phyloP scores from a whole-genome alignment of 768 basidiomycete species.

The Hortiboletus campestris region DNA sequence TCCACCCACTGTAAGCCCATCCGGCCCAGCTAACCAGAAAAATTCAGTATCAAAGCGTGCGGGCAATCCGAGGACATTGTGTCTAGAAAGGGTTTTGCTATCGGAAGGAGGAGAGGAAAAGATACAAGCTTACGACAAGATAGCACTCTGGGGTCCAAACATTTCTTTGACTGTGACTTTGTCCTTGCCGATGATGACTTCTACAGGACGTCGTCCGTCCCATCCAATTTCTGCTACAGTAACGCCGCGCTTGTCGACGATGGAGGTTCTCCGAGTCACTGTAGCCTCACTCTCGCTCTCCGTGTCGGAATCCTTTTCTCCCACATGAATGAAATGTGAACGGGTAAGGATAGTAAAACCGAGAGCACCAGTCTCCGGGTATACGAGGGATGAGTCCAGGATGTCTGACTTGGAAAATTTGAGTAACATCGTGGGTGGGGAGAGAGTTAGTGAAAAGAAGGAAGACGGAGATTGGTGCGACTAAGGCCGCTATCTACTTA shows the following conservation, averaged over 20 bases:
- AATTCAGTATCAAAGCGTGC: conserved; percentile 63
- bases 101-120: background rate
- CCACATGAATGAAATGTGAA: conserved; percentile 29
- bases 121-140: conserved; percentile 46
- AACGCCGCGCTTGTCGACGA: conserved; percentile 42
- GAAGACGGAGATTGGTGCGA: too few relatives aligned
- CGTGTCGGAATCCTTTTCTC: conserved; percentile 28
- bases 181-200: conserved; percentile 51
- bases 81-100: conserved; percentile 32
- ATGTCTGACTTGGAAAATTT: conserved; percentile 59
- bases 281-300: conserved; percentile 26
- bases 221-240: conserved; percentile 49
- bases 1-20: conserved; percentile 48
- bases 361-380: conserved; percentile 48
- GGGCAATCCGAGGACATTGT: conserved; percentile 58
- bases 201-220: conserved; percentile 50
- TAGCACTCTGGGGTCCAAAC: conserved; percentile 54
- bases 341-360: conserved; percentile 51
- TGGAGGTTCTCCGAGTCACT: conserved; percentile 40
- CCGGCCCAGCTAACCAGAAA: conserved; percentile 56
- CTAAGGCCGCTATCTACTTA: background rate
- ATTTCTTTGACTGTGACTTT: conserved; percentile 51
- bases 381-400: conserved; percentile 53
- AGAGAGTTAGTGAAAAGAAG: background rate
- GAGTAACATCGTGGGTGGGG: conserved; percentile 44